Percentiles rank a stretch among this genome's conserved stretches.
Conservation (phyloP, 306 rosid species). For the Prunus kanzakura region DNA sequence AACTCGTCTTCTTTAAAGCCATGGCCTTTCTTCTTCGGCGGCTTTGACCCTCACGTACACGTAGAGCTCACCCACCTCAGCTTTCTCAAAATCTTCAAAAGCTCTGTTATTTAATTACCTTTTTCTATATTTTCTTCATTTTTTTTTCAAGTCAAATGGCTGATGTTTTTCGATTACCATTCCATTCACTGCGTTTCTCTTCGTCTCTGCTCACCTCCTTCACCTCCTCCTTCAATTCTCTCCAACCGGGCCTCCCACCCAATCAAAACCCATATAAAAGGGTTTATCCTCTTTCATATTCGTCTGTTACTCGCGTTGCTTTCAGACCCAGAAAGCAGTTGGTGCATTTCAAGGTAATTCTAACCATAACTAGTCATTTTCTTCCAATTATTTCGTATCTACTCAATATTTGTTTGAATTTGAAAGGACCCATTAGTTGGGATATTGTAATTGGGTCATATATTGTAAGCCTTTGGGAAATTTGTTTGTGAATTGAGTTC, state of each 20-base stretch:
- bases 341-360: conserved; percentile 61
- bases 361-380: background rate
- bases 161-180: conserved; percentile 55
- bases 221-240: conserved; percentile 39
- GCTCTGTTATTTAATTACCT: background rate
- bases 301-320: conserved; percentile 38
- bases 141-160: conserved; percentile 53
- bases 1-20: background rate
- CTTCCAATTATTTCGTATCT: background rate
- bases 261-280: conserved; percentile 18
- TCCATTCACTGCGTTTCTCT: conserved; percentile 55
- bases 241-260: conserved; percentile 35
- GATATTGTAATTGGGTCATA: conserved; percentile 6
- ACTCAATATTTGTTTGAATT: conserved; percentile 22
- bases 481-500: background rate
- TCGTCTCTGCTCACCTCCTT: conserved; percentile 42
- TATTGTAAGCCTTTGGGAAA: background rate
- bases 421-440: conserved; percentile 14
- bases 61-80: background rate
- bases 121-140: background rate
- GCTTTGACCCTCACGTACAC: background rate
- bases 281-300: conserved; percentile 38
- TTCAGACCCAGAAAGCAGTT: conserved; percentile 51
- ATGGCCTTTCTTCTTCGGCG: conserved; percentile 6
- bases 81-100: background rate